These are phyloP conservation scores for Apiotrichum laibachii DNA, from an alignment of 1,284 basidiomycete genomes.

Conservation along the genomic window DNA sequence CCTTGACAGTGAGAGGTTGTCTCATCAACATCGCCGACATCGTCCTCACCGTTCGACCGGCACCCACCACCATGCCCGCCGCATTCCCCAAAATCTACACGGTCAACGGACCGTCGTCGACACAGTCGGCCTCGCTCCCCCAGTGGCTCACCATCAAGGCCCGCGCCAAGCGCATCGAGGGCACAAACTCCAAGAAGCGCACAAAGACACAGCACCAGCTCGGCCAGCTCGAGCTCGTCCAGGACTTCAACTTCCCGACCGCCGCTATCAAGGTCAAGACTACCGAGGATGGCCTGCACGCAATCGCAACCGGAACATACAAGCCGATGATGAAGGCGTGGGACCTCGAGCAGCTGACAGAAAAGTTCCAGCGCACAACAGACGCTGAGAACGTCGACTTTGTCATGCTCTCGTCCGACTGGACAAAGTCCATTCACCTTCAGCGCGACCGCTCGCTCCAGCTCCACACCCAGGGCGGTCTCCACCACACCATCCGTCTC, in stretches of 20 bases:
- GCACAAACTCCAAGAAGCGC: slow-evolving; percentile 42
- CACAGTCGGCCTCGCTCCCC: slow-evolving; percentile 77
- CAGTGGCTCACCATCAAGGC: slow-evolving; percentile 79
- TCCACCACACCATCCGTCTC: slow-evolving; percentile 89
- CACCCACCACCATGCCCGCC: slow-evolving; percentile 25
- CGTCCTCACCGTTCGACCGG: neutral
- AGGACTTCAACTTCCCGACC: slow-evolving; percentile 96
- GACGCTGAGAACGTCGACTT: slow-evolving; percentile 99
- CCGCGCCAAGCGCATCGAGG: slow-evolving; percentile 31
- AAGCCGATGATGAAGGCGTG: slow-evolving; percentile 97
- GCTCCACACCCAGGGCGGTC: slow-evolving; percentile 89
- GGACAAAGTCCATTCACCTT: slow-evolving; percentile 97
- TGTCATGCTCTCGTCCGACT: slow-evolving; percentile 91
- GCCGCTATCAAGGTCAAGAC: slow-evolving; percentile 88
- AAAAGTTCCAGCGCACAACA: slow-evolving; percentile 95
- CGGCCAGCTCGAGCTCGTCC: slow-evolving; percentile 72
- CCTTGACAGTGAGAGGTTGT: neutral
- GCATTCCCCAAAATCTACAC: slow-evolving; percentile 75
- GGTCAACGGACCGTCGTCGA: slow-evolving; percentile 78
- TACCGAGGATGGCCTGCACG: slow-evolving; percentile 87
- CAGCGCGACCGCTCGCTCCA: slow-evolving; percentile 94
- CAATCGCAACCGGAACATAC: slow-evolving; percentile 93
- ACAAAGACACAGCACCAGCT: slow-evolving; percentile 47
- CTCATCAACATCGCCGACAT: too few relatives aligned
- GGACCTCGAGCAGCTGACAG: slow-evolving; percentile 87